Evolutionary conservation across 2,329 filamentous ascomycete species (phyloP).

Genomic region (Byssochlamys sp.): DNA sequence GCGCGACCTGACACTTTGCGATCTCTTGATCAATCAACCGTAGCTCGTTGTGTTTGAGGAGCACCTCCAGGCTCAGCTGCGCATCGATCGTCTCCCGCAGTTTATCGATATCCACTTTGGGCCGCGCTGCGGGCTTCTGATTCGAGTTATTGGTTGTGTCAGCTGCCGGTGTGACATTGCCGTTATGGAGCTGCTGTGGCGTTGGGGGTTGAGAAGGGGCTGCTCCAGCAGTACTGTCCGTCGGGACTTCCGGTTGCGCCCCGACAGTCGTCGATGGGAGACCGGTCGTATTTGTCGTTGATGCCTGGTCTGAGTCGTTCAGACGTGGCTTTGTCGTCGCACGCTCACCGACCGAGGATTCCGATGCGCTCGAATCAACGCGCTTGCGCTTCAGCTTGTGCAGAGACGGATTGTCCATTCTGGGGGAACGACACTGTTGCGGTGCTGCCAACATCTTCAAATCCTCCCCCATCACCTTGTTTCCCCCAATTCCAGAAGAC

Average conservation of each 20-base stretch:
- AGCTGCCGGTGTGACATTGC: conserved; percentile 3
- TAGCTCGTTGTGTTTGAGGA: conserved; percentile 88
- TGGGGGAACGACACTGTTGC: conserved; percentile 22
- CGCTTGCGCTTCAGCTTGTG: conserved; percentile 52
- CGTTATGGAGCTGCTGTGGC: not conserved
- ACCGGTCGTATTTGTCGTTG: conserved; percentile 9
- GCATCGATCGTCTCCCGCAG: conserved; percentile 68
- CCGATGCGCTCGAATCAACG: conserved; percentile 39
- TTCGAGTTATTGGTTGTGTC: conserved; percentile 7
- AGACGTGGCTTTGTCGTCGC: conserved; percentile 23
- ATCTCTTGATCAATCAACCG: conserved; percentile 91
- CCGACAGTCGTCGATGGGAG: not conserved
- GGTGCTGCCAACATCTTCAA: conserved; percentile 34
- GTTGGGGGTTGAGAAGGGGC: not conserved
- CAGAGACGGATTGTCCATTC: conserved; percentile 19
- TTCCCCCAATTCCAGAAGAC: conserved; percentile 36
- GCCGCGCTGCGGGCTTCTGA: conserved; percentile 10
- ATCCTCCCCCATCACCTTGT: conserved; percentile 37
- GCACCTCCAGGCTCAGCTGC: conserved; percentile 81
- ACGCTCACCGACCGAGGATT: conserved; percentile 18
- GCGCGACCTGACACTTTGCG: conserved; percentile 83
- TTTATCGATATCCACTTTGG: conserved; percentile 32
- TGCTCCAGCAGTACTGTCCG: not conserved
- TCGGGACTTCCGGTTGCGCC: not conserved
- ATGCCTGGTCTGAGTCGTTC: conserved; percentile 14